These are phyloP conservation scores for Crithidia mellificae DNA, from an alignment of 208 protist species.

Conservation along the genomic window DNA sequence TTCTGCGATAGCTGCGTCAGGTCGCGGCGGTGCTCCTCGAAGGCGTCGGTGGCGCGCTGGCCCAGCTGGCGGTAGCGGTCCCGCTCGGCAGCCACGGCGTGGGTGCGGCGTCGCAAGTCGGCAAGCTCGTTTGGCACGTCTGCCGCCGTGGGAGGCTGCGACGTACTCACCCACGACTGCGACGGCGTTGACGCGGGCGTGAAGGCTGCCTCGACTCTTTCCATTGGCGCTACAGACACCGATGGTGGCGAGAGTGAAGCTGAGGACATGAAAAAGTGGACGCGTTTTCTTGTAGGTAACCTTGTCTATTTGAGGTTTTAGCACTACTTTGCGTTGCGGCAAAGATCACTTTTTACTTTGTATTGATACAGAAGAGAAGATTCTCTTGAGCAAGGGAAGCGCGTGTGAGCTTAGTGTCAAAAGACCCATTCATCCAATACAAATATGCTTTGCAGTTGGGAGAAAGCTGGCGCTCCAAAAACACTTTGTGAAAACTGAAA, in stretches of 20 bases:
- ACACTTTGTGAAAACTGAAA: too few species aligned
- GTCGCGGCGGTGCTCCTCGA: conserved; percentile 72
- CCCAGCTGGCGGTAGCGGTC: conserved; percentile 51
- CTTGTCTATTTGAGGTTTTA: too few species aligned
- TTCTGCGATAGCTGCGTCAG: conserved; percentile 68
- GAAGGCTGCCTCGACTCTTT: background rate
- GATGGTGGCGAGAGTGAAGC: conserved; percentile 11
- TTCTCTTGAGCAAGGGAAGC: too few species aligned
- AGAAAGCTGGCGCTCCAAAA: too few species aligned
- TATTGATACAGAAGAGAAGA: too few species aligned
- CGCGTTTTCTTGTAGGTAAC: too few species aligned
- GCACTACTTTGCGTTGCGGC: too few species aligned
- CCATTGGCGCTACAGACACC: background rate
- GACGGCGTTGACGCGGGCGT: conserved; percentile 5
- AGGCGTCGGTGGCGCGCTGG: conserved; percentile 42
- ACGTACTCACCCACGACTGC: background rate
- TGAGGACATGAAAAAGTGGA: too few species aligned
- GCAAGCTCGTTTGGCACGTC: conserved; percentile 40
- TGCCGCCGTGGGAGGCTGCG: background rate
- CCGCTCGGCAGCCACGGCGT: conserved; percentile 54
- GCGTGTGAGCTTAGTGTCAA: too few species aligned
- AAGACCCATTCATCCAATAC: too few species aligned
- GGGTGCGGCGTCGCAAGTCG: conserved; percentile 48
- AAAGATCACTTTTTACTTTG: too few species aligned
- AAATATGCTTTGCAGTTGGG: too few species aligned